Evolutionary conservation across 352 stramenopile species (phyloP), one percentile per base, ranked within the genome.

Genomic region (Globisporangium paddicum): DNA sequence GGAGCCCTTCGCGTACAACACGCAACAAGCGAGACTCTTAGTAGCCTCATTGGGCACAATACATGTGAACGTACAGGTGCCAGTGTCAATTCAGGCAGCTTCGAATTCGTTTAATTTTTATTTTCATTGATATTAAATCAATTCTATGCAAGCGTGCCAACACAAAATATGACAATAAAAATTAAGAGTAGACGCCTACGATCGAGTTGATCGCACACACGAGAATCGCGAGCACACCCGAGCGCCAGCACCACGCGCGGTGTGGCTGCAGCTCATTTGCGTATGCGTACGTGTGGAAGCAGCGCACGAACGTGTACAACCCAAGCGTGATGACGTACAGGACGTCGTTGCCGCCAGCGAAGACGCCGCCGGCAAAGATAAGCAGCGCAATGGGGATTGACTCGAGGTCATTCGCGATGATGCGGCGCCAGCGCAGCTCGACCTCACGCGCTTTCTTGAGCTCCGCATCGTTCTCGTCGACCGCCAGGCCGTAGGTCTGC

Each of bases 381-480:
- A 75, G 38, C 8, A 82, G 66, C 28, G 65, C 70, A 19, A 82
- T 50, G 3, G 73, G 73, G 41, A 82, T 76, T 25, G 64, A 71
- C 50, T 82, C 73, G 38, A 79, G 63, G 56, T 82, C 70, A 61
- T 82, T 82, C 28, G 60, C 55, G 30, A 82, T 63, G 56, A 82
- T 77, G 26, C 71, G 60, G n/a, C 63, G 60, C 73, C 70, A 82
- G 28, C n/a, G n/a, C n/a, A n/a, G n/a, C n/a, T n/a, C n/a, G n/a
- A n/a, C n/a, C n/a, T n/a, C n/a, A n/a, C n/a, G n/a, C n/a, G n/a
- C n/a, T n/a, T n/a, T n/a, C n/a, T n/a, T n/a, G n/a, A n/a, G n/a
- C n/a, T n/a, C n/a, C n/a, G n/a, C n/a, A n/a, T n/a, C n/a, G n/a
- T n/a, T n/a, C n/a, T n/a, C n/a, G n/a, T n/a, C n/a, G n/a, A n/a